Percentiles rank a stretch among this genome's conserved stretches.
phyloP scores from a whole-genome alignment of 1,284 basidiomycete species.

The Sporisorium graminicola region DNA sequence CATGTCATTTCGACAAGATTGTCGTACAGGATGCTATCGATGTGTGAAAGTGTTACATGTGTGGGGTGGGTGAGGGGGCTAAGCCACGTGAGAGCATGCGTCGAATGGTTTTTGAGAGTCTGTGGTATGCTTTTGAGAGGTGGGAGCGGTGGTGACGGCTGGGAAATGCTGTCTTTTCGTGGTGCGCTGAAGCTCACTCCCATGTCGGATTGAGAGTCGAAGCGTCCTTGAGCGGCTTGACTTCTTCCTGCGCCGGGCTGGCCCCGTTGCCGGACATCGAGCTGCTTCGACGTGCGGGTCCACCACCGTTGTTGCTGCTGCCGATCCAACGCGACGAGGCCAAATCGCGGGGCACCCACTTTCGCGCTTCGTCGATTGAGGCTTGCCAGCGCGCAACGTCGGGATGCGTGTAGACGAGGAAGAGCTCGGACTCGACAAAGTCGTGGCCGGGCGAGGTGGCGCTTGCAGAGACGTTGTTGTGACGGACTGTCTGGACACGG shows the following conservation, averaged over 20 bases:
- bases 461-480: conserved; percentile 21
- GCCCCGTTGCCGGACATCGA: not conserved
- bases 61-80: too few species aligned
- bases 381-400: conserved; percentile 35
- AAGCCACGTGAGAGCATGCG: too few species aligned
- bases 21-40: too few species aligned
- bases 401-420: conserved; percentile 37
- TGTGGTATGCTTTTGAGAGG: conserved; percentile 2
- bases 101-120: too few species aligned
- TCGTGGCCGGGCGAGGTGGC: conserved; percentile 8
- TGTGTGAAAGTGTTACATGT: conserved; percentile 1
- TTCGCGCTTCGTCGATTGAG: conserved; percentile 32
- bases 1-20: too few species aligned
- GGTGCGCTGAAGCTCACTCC: conserved; percentile 8
- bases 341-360: conserved; percentile 38
- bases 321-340: conserved; percentile 13
- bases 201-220: conserved; percentile 33
- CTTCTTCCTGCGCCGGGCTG: not conserved
- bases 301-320: not conserved
- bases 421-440: conserved; percentile 49
- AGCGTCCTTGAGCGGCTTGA: conserved; percentile 25
- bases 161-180: conserved; percentile 2
- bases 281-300: conserved; percentile 2
- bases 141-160: too few species aligned
- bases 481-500: conserved; percentile 33